Conservation (phyloP, 2,329 filamentous ascomycete species). For the Zymoseptoria brevis region DNA sequence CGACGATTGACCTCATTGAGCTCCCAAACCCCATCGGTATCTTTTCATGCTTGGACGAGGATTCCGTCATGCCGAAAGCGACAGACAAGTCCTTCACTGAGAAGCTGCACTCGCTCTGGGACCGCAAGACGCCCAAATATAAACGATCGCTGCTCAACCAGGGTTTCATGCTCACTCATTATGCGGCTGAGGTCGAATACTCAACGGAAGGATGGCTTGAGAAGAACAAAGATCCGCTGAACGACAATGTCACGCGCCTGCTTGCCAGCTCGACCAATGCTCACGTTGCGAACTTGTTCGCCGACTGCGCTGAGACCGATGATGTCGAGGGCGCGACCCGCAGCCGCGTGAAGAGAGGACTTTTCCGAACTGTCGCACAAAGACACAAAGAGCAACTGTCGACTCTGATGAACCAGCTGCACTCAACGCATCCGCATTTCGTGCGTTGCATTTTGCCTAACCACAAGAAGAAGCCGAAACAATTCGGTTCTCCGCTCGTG, state of each 20-base stretch:
- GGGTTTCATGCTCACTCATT: slow-evolving; percentile 93
- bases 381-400: slow-evolving; percentile 97
- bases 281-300: slow-evolving; percentile 77
- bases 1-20: slow-evolving; percentile 95
- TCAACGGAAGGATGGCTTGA: slow-evolving; percentile 91
- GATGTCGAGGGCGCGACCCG: slow-evolving; percentile 61
- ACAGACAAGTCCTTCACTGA: slow-evolving; percentile 96
- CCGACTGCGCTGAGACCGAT: slow-evolving; percentile 75
- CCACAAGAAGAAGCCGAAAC: slow-evolving; percentile 93
- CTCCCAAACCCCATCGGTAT: slow-evolving; percentile 95
- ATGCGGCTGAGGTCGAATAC: slow-evolving; percentile 96
- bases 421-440: slow-evolving; percentile 96
- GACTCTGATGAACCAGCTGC: slow-evolving; percentile 86
- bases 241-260: slow-evolving; percentile 90
- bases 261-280: slow-evolving; percentile 73
- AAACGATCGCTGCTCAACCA: slow-evolving; percentile 77
- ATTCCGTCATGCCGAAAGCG: slow-evolving; percentile 97
- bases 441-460: slow-evolving; percentile 96
- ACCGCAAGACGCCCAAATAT: slow-evolving; percentile 92
- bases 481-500: slow-evolving; percentile 84
- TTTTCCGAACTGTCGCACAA: slow-evolving; percentile 94
- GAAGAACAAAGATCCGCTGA: slow-evolving; percentile 97
- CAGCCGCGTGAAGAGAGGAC: slow-evolving; percentile 88
- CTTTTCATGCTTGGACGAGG: slow-evolving; percentile 95
- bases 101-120: slow-evolving; percentile 94